phyloP scores from a whole-genome alignment of 2,329 filamentous ascomycete genomes.

The Epichloe bromicola region DNA sequence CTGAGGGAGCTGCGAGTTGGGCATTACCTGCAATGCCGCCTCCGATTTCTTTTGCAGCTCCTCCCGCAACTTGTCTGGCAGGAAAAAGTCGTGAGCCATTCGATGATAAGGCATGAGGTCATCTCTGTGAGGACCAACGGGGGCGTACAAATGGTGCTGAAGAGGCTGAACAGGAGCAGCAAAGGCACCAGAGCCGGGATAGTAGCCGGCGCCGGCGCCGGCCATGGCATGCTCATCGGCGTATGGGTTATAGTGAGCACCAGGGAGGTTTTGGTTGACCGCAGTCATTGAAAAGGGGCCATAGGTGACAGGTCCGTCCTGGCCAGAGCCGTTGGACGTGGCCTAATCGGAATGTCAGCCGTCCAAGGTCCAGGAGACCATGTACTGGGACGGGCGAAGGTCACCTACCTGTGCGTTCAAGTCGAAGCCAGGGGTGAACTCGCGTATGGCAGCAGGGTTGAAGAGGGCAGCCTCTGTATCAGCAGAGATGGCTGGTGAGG shows the following conservation, averaged over 20 bases:
- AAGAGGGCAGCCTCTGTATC: constrained; percentile 34
- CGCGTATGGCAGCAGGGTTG: constrained; percentile 43
- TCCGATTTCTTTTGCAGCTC: constrained; percentile 83
- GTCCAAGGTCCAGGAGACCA: background rate
- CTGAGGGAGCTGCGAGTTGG: constrained; percentile 60
- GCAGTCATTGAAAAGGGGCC: constrained; percentile 53
- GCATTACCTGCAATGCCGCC: constrained; percentile 71
- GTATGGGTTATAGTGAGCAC: constrained; percentile 59
- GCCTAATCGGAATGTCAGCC: constrained; percentile 14
- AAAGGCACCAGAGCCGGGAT: constrained; percentile 42
- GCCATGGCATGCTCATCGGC: constrained; percentile 55
- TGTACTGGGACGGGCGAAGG: no score
- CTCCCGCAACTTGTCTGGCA: constrained; percentile 74
- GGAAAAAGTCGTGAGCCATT: constrained; percentile 80
- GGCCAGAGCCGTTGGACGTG: constrained; percentile 32
- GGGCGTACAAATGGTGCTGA: constrained; percentile 88
- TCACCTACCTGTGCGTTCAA: constrained; percentile 31
- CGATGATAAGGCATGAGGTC: constrained; percentile 77
- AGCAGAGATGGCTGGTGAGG: constrained; percentile 26
- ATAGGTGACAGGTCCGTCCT: constrained; percentile 32
- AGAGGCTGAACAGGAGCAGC: constrained; percentile 48
- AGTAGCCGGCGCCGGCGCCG: constrained; percentile 50
- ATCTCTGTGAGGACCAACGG: constrained; percentile 68
- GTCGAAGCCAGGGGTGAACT: constrained; percentile 49
- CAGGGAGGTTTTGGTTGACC: constrained; percentile 37